phyloP scores from a whole-genome alignment of 164 flowering plant species.

The Kalanchoe fedtschenkoi region DNA sequence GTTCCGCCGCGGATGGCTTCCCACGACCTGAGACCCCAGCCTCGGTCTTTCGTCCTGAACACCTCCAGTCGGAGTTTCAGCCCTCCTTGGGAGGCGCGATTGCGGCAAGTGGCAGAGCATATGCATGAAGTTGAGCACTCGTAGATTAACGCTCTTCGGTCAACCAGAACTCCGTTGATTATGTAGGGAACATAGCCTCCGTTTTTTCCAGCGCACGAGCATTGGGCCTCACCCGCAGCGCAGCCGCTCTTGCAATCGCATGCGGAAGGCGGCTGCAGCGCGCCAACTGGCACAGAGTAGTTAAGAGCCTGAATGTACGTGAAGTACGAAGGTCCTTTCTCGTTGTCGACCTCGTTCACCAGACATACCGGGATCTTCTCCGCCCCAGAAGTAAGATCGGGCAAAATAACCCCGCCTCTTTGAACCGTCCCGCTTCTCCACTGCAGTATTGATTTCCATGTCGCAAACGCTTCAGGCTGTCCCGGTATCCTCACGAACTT shows the following conservation, averaged over 20 bases:
- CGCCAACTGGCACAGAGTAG: neutral
- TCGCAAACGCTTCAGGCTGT: conserved; percentile 8
- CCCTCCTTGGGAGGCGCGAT: conserved; percentile 49
- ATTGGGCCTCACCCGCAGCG: conserved; percentile 17
- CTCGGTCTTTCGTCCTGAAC: conserved; percentile 51
- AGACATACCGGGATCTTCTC: conserved; percentile 2
- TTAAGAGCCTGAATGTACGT: conserved; percentile 2
- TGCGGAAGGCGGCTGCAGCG: neutral
- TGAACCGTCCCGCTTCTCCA: conserved; percentile 4
- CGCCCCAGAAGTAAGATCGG: conserved; percentile 8
- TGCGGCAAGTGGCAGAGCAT: conserved; percentile 42
- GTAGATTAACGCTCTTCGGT: conserved; percentile 21
- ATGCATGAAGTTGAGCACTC: conserved; percentile 45
- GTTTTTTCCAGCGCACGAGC: conserved; percentile 30
- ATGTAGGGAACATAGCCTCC: conserved; percentile 30
- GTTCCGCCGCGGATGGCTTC: conserved; percentile 69
- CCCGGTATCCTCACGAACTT: conserved; percentile 10
- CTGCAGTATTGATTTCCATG: conserved; percentile 9
- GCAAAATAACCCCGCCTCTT: conserved; percentile 8
- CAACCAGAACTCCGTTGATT: conserved; percentile 27
- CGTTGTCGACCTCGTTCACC: conserved; percentile 6
- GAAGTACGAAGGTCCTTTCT: conserved; percentile 7
- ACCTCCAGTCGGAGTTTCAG: conserved; percentile 48
- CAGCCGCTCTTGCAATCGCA: conserved; percentile 12
- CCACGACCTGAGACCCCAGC: conserved; percentile 76